phyloP scores from a whole-genome alignment of 805 yeast genomes.

The Yarrowia alimentaria region DNA sequence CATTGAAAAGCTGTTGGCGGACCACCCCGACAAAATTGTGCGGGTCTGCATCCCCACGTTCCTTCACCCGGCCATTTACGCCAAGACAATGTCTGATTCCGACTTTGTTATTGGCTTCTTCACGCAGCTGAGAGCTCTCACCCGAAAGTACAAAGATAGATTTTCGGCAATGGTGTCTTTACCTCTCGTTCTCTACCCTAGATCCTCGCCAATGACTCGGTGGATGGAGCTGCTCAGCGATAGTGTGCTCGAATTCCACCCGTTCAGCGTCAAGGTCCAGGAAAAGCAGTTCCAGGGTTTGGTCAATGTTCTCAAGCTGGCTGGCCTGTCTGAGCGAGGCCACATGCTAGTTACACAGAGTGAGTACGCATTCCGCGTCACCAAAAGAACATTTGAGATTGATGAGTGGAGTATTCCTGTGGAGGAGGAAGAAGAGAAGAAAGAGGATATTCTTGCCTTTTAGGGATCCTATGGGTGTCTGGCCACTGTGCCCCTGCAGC shows the following conservation, averaged over 20 bases:
- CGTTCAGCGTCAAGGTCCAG: conserved; percentile 67
- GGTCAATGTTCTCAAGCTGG: conserved; percentile 70
- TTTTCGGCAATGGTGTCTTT: conserved; percentile 56
- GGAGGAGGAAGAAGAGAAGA: conserved; percentile 63
- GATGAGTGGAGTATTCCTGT: conserved; percentile 98
- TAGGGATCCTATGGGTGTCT: background rate
- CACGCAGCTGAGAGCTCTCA: conserved; percentile 55
- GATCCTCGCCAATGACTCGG: conserved; percentile 48
- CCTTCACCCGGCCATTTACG: conserved; percentile 72
- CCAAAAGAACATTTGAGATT: conserved; percentile 77
- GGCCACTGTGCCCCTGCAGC: too few species aligned
- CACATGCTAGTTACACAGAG: conserved; percentile 69
- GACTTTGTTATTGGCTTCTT: conserved; percentile 57
- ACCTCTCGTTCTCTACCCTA: conserved; percentile 64
- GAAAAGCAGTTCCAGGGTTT: conserved; percentile 60
- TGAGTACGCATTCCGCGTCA: conserved; percentile 84
- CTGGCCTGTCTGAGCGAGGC: conserved; percentile 72
- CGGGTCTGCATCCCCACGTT: conserved; percentile 75
- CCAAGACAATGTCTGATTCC: conserved; percentile 49
- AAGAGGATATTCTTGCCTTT: conserved; percentile 9
- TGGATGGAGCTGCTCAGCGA: conserved; percentile 62
- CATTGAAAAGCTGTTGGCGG: conserved; percentile 45
- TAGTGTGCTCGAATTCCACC: conserved; percentile 69
- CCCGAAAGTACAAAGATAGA: conserved; percentile 48
- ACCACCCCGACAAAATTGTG: conserved; percentile 42